These are phyloP conservation scores for Coemansia sp. DNA, from an alignment of 192 early-diverging fungal genomes.

Conservation along the genomic window DNA sequence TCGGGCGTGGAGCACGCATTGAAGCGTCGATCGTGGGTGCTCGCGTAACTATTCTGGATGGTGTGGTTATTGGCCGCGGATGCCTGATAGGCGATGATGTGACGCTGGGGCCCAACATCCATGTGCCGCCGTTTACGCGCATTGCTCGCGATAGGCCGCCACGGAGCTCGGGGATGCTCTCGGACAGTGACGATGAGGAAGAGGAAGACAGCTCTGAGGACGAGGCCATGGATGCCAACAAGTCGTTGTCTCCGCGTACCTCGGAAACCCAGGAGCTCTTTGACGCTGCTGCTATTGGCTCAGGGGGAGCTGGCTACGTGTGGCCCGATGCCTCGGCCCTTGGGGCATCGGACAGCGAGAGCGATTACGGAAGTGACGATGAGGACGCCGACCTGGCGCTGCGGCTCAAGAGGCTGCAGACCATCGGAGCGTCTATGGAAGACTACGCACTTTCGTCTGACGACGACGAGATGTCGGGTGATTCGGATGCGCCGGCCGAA, in stretches of 20 bases:
- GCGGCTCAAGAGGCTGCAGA: slow-evolving; percentile 14
- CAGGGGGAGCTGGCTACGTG: slow-evolving; percentile 55
- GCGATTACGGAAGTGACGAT: slow-evolving; percentile 39
- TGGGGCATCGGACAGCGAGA: slow-evolving; percentile 53
- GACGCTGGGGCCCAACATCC: slow-evolving; percentile 66
- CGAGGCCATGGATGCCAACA: slow-evolving; percentile 12
- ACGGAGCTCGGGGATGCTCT: not conserved
- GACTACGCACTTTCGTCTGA: slow-evolving; percentile 12
- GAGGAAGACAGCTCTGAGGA: slow-evolving; percentile 45
- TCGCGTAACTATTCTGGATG: slow-evolving; percentile 58
- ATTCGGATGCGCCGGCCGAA: slow-evolving; percentile 39
- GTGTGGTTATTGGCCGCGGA: slow-evolving; percentile 64
- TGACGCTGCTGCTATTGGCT: slow-evolving; percentile 47
- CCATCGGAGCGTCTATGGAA: slow-evolving; percentile 15
- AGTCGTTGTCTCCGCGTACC: slow-evolving; percentile 1
- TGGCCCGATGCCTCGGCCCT: slow-evolving; percentile 28
- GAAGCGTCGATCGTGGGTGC: slow-evolving; percentile 70
- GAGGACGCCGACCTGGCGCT: slow-evolving; percentile 4
- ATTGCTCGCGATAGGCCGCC: slow-evolving; percentile 40
- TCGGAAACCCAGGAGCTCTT: slow-evolving; percentile 12
- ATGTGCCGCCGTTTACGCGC: slow-evolving; percentile 59
- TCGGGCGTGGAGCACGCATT: slow-evolving; percentile 65
- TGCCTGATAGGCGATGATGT: slow-evolving; percentile 65
- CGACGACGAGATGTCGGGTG: slow-evolving; percentile 1
- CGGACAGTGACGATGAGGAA: slow-evolving; percentile 19